These are phyloP conservation scores for Gracilaria caudata DNA, from an alignment of 23 red algal species.

Conservation along the genomic window DNA sequence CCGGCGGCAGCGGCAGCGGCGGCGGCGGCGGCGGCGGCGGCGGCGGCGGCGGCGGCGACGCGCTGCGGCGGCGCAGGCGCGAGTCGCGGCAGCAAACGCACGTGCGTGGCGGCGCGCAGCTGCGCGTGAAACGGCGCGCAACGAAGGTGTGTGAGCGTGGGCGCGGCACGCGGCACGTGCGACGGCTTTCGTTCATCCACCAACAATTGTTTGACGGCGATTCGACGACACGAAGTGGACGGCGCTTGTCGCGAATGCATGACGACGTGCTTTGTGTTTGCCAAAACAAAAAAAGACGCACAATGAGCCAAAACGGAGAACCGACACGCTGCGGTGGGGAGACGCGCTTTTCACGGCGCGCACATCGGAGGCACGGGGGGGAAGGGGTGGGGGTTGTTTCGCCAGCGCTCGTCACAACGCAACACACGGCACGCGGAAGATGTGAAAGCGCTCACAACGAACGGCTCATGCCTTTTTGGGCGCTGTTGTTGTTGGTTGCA, in stretches of 20 bases:
- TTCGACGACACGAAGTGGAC: not conserved
- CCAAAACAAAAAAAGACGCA: too few relatives aligned
- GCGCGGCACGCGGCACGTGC: not conserved
- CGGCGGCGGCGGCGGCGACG: not conserved
- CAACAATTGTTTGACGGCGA: constrained; percentile 18
- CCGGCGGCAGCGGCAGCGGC: not conserved
- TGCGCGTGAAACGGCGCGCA: not conserved
- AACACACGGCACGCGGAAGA: too few relatives aligned
- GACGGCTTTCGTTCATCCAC: not conserved
- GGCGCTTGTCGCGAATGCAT: not conserved
- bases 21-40: not conserved
- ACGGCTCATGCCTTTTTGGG: too few relatives aligned
- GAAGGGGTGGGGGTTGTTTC: too few relatives aligned
- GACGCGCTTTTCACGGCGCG: too few relatives aligned
- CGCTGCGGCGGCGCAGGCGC: not conserved
- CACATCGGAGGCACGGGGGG: too few relatives aligned
- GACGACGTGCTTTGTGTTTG: not conserved
- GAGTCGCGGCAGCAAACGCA: not conserved
- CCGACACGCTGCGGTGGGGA: too few relatives aligned
- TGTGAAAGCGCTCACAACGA: too few relatives aligned
- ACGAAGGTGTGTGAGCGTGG: too few relatives aligned
- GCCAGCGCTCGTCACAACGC: too few relatives aligned
- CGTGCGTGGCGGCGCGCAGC: not conserved
- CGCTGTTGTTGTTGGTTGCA: too few relatives aligned
- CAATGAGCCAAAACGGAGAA: too few relatives aligned